phyloP scores from a whole-genome alignment of 371 early-diverging fungal genomes.

The Zychaea mexicana region DNA sequence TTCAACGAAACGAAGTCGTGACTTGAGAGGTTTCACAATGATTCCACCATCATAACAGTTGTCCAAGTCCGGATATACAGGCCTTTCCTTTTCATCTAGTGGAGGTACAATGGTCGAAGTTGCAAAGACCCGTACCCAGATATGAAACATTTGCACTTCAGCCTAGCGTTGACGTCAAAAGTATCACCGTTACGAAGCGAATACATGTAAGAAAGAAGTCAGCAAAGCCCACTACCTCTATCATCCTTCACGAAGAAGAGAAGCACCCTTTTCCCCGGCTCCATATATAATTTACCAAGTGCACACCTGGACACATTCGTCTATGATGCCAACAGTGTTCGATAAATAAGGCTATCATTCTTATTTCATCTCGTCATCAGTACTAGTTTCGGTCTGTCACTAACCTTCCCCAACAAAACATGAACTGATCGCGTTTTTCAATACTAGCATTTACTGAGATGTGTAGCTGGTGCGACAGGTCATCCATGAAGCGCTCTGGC shows the following conservation, averaged over 20 bases:
- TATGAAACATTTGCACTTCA: background rate
- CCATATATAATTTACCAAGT: slow-evolving; percentile 4
- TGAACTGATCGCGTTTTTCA: slow-evolving; percentile 9
- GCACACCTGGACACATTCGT: background rate
- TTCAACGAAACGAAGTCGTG: slow-evolving; percentile 4
- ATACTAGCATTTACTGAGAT: slow-evolving; percentile 4
- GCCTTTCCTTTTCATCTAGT: background rate
- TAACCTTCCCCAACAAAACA: slow-evolving; percentile 17
- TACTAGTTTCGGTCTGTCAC: too few species aligned
- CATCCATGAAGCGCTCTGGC: slow-evolving; percentile 16
- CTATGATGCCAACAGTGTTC: background rate
- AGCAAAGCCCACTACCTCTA: background rate
- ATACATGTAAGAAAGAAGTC: background rate
- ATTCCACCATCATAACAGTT: background rate
- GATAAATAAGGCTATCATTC: background rate
- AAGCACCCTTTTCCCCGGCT: too few species aligned
- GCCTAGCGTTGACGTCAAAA: background rate
- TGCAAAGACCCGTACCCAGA: slow-evolving; percentile 1
- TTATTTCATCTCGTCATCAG: too few species aligned
- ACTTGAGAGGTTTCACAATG: background rate
- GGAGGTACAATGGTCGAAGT: background rate
- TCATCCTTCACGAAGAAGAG: background rate
- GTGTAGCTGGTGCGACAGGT: background rate
- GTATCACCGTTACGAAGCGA: background rate
- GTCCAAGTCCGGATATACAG: background rate